Base-by-base conservation (phyloP, 139 green algal species). In the Coelastrella sp. region DNA sequence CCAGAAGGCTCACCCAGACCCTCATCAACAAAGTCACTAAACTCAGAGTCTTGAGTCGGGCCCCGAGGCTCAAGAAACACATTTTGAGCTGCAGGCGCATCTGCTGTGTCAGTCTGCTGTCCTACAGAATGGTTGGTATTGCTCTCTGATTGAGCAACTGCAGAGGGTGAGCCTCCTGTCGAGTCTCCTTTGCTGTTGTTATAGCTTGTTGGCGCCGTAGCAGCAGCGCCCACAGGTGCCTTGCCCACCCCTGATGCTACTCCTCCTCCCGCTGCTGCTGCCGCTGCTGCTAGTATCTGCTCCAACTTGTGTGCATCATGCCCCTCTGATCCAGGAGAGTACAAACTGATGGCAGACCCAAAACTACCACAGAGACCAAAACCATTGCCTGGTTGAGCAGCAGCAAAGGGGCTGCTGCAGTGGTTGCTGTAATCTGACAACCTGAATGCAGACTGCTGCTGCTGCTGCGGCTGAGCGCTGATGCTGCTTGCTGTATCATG, bases 281-380 rank as follows among this genome's bases (percentile, higher is more conserved):
- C 69, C 30, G 68, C 67, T 53, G 40, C 27, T 51, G 73, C 73
- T 19, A 81, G 30, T 32, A 67, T 2, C 48, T 81, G 43, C 4
- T 81, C 50, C 17, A 67, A 23, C 27, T 8, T n/a, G 19, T 21
- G 13, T 6, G 21, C 2, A 11, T 79, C 40, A 79, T 79, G 40
- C 25, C 43, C 50, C 15, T 60, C 40, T 48, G 45, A 25, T 19
- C 25, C 59, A 21, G n/a, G 43, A 25, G 40, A 79, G 30, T 40
- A 35, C 73, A 81, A 32, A 35, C 73, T 81, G 11, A 81, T 17
- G 4, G 41, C 73, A 27, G 73, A 81, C 11, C 73, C 73, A 68
- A 81, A 81, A 6, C 50, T 50, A 2, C 73, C 73, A 81, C 45
- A 81, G 2, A 21, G 6, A 19, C 53, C 53, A n/a, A 64, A 64